phyloP scores from a whole-genome alignment of 495 filamentous ascomycete species.

The Penicillium maclennaniae region DNA sequence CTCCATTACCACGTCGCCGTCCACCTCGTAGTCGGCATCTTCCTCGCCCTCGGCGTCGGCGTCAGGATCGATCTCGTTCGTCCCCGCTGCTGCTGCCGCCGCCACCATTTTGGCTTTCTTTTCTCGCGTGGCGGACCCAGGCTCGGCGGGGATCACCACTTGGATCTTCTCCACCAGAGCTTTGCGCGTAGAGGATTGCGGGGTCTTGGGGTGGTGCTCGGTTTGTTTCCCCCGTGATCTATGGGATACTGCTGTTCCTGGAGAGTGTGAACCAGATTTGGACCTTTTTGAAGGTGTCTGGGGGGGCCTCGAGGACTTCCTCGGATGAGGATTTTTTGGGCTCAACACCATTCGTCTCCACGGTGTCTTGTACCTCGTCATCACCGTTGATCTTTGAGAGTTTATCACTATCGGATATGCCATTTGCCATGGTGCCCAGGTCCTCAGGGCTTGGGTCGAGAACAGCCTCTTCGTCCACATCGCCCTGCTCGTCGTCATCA shows the following conservation, averaged over 20 bases:
- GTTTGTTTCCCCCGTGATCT: constrained; percentile 20
- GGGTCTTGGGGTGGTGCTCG: constrained; percentile 18
- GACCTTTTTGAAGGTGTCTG: constrained; percentile 19
- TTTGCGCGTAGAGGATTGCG: constrained; percentile 34
- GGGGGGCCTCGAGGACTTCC: neutral
- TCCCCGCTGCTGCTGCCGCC: constrained; percentile 1
- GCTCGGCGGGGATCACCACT: constrained; percentile 31
- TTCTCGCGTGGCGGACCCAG: constrained; percentile 10
- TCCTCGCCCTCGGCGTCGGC: constrained; percentile 30
- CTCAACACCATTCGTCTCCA: constrained; percentile 26
- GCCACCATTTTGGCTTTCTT: constrained; percentile 10
- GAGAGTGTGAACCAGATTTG: constrained; percentile 15
- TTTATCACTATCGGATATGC: neutral
- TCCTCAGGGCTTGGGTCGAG: constrained; percentile 20
- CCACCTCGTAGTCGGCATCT: constrained; percentile 32
- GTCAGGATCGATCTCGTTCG: constrained; percentile 24
- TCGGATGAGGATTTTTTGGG: constrained; percentile 15
- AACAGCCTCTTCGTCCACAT: constrained; percentile 25
- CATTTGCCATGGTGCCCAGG: constrained; percentile 6
- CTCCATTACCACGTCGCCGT: constrained; percentile 40
- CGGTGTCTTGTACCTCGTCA: neutral
- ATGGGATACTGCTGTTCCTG: constrained; percentile 14
- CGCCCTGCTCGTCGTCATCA: constrained; percentile 11
- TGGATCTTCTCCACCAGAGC: constrained; percentile 40
- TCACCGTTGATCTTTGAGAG: constrained; percentile 6